Base-by-base conservation (phyloP, 2,329 filamentous ascomycete genomes). In the Colletotrichum coccodes region DNA sequence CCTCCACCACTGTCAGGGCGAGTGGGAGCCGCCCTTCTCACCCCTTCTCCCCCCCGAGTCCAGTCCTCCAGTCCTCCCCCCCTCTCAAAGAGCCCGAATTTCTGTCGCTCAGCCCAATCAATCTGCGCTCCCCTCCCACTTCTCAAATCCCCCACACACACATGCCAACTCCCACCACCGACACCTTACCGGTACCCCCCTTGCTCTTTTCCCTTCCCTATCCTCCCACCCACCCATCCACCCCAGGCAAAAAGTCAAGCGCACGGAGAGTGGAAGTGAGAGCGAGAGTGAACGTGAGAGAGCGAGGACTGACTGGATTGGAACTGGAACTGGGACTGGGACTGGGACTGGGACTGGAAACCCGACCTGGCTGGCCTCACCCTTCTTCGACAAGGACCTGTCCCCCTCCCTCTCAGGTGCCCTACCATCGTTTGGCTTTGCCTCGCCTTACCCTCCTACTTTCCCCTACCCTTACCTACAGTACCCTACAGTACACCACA, bases 311-410 rank as follows among this genome's bases (percentile, higher is more conserved):
- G 9, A 34, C 30, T 50, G 47, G 47, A 32, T 28, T 21, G 32
- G 46, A 46, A 60, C 28, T 28, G 50, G 38, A n/a, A 62, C 26
- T 57, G 53, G 34, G 30, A 18, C 59, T 34, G 21, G 42, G 36
- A 32, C 36, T 23, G 49, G 47, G 36, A 61, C 50, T 18, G 34
- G 47, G 38, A 53, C 50, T 56, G 50, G 40, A 56, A 62, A 58
- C 50, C 64, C 23, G 49, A 49, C 32, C 46, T 67, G 44, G 34
- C 64, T 58, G 59, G 52, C 63, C 63, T 49, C 40, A 26, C 49
- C 63, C 32, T 32, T 61, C 58, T 5, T 23, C 44, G 21, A 49
- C 44, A 49, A 49, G 46, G 46, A 49, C 46, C 14, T 16, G 21
- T 38, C 42, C 56, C 23, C 21, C 18, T 23, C 44, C 7, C 18